These are phyloP conservation scores for Croton laevigatus DNA, from an alignment of 441 rosid species.

Conservation along the genomic window DNA sequence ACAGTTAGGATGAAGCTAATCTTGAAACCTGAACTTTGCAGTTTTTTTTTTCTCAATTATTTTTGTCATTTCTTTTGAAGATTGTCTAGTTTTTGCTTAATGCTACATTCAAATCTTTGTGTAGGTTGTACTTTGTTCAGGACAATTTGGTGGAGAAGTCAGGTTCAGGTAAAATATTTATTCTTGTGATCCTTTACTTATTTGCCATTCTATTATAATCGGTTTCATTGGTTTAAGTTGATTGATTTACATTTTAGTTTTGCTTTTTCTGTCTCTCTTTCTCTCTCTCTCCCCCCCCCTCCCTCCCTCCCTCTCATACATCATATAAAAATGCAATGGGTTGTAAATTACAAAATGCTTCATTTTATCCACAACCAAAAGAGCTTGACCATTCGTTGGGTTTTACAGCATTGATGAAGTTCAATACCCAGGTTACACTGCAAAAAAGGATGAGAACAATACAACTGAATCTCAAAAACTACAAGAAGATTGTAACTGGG, in stretches of 20 bases:
- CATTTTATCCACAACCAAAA: too few species aligned
- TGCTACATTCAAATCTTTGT: slow-evolving; percentile 23
- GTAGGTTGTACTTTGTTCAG: slow-evolving; percentile 73
- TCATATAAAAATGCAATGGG: not conserved
- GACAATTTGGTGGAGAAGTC: slow-evolving; percentile 80
- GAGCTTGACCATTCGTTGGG: not conserved
- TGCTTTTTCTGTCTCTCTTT: too few species aligned
- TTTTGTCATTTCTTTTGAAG: not conserved
- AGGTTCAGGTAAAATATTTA: slow-evolving; percentile 60
- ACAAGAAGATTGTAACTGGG: slow-evolving; percentile 63
- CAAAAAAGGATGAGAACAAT: slow-evolving; percentile 32
- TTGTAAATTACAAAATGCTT: slow-evolving; percentile 7
- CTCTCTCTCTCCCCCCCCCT: not conserved
- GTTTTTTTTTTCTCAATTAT: not conserved
- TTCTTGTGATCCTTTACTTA: slow-evolving; percentile 6
- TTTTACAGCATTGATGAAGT: slow-evolving; percentile 63
- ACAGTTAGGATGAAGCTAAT: not conserved
- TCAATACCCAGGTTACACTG: slow-evolving; percentile 44
- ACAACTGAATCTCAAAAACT: slow-evolving; percentile 32
- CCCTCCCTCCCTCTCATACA: not conserved
- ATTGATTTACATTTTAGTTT: not conserved
- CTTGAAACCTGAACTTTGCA: not conserved
- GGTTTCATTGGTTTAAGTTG: not conserved
- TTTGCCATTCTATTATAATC: not conserved
- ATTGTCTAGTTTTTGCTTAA: slow-evolving; percentile 16